Evolutionary conservation across 1,284 basidiomycete genomes (phyloP).

Genomic region (Pseudozyma hubeiensis): DNA sequence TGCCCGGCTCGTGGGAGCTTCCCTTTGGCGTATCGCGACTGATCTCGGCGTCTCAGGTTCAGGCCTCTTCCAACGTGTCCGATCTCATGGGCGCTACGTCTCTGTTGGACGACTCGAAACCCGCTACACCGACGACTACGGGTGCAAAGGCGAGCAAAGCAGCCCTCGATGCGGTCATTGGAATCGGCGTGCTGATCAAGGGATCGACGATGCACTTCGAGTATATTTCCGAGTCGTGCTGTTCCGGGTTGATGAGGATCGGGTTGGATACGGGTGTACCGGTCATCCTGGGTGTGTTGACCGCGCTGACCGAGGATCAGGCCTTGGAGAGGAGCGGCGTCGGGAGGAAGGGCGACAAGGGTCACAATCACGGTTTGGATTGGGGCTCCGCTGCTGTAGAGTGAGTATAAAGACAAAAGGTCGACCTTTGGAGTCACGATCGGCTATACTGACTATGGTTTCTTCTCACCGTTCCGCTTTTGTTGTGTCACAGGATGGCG

Average conservation of each 20-base stretch:
- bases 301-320: conserved; percentile 91
- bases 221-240: conserved; percentile 94
- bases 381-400: conserved; percentile 96
- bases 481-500: conserved; percentile 49
- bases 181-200: conserved; percentile 97
- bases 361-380: conserved; percentile 94
- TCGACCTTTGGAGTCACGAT: too few relatives aligned
- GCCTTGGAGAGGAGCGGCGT: conserved; percentile 91
- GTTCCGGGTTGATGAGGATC: conserved; percentile 91
- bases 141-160: conserved; percentile 34
- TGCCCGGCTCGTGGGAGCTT: conserved; percentile 77
- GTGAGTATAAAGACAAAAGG: conserved; percentile 47
- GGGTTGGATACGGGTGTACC: conserved; percentile 93
- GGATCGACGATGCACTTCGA: conserved; percentile 71
- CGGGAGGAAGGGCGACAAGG: conserved; percentile 74
- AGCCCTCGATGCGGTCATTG: conserved; percentile 86
- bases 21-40: conserved; percentile 69
- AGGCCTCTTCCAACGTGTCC: conserved; percentile 77
- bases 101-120: conserved; percentile 51
- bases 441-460: neutral
- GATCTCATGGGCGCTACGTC: conserved; percentile 82
- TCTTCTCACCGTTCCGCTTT: neutral
- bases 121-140: conserved; percentile 15
- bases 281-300: conserved; percentile 95
- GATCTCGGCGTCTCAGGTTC: conserved; percentile 85